These are phyloP conservation scores for Cercospora citrullina DNA, from an alignment of 2,329 filamentous ascomycete genomes.

Conservation along the genomic window DNA sequence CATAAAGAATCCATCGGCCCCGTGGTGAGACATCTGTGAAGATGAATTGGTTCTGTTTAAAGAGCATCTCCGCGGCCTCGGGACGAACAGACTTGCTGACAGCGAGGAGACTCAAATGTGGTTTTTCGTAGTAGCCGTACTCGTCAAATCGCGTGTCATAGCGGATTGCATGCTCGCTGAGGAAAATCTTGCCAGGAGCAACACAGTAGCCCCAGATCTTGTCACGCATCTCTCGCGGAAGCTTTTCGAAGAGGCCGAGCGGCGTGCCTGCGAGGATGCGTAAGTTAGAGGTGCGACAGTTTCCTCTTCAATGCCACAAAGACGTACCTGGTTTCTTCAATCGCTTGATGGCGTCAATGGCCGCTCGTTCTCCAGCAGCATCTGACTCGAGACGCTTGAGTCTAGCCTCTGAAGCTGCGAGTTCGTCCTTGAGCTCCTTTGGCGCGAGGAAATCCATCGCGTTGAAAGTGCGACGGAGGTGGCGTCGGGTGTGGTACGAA, in stretches of 20 bases:
- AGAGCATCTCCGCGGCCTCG: not conserved
- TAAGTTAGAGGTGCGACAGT: too few relatives aligned
- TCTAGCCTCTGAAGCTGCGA: not conserved
- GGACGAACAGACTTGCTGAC: constrained; percentile 4
- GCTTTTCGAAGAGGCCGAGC: not conserved
- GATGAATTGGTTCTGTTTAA: constrained; percentile 1
- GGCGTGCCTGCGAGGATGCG: not conserved
- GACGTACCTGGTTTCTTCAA: not conserved
- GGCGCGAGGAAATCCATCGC: not conserved
- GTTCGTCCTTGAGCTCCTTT: not conserved
- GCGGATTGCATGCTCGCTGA: not conserved
- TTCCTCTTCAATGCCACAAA: too few relatives aligned
- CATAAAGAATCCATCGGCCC: too few relatives aligned
- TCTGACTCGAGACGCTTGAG: not conserved
- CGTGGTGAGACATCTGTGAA: not conserved
- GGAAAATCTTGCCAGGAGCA: not conserved
- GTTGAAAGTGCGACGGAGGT: not conserved
- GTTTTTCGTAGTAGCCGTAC: not conserved
- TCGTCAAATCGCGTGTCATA: not conserved
- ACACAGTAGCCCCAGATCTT: not conserved
- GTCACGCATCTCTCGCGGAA: not conserved
- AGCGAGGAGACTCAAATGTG: not conserved
- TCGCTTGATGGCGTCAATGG: not conserved
- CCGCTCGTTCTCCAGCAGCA: not conserved
- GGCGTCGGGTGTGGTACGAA: not conserved